These are phyloP conservation scores for Aspergillus neotritici DNA, from an alignment of 2,329 filamentous ascomycete genomes.

Conservation along the genomic window DNA sequence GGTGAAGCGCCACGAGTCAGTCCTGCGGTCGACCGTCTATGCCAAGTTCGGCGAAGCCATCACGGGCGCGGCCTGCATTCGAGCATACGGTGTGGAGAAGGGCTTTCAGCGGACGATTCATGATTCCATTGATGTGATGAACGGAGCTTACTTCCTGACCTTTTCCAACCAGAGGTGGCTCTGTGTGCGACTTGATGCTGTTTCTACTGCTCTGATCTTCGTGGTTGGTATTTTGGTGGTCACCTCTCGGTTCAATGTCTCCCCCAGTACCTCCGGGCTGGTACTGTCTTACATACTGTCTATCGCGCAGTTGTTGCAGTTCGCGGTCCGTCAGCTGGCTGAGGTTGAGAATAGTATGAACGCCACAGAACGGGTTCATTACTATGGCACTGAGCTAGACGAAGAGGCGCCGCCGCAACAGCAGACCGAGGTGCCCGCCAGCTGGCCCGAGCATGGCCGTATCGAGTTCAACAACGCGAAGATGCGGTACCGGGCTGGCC, in stretches of 20 bases:
- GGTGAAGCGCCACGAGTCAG: conserved; percentile 87
- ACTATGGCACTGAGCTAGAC: no score
- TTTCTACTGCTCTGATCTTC: conserved; percentile 81
- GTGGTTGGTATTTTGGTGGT: conserved; percentile 85
- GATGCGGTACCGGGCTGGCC: no score
- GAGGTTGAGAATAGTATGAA: conserved; percentile 28
- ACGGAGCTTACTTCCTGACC: conserved; percentile 88
- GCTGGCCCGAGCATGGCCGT: no score
- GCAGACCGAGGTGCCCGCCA: no score
- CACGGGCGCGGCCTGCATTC: conserved; percentile 68
- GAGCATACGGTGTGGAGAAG: conserved; percentile 76
- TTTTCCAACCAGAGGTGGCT: conserved; percentile 96
- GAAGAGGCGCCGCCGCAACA: no score
- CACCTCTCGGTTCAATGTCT: conserved; percentile 78
- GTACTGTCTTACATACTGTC: conserved; percentile 89
- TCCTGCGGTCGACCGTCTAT: conserved; percentile 82
- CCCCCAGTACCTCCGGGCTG: conserved; percentile 77
- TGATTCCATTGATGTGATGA: conserved; percentile 79
- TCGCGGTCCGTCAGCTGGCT: conserved; percentile 85
- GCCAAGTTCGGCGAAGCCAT: conserved; percentile 88
- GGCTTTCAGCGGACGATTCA: conserved; percentile 68
- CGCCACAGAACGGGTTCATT: no score
- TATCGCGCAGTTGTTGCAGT: conserved; percentile 94
- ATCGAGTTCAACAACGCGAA: no score
- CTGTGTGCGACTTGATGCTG: conserved; percentile 73